A percentile compares a stretch with the other conserved stretches of the same genome.
Evolutionary conservation across 2,329 filamentous ascomycete genomes (phyloP).

Genomic region (Xylaria sp.): DNA sequence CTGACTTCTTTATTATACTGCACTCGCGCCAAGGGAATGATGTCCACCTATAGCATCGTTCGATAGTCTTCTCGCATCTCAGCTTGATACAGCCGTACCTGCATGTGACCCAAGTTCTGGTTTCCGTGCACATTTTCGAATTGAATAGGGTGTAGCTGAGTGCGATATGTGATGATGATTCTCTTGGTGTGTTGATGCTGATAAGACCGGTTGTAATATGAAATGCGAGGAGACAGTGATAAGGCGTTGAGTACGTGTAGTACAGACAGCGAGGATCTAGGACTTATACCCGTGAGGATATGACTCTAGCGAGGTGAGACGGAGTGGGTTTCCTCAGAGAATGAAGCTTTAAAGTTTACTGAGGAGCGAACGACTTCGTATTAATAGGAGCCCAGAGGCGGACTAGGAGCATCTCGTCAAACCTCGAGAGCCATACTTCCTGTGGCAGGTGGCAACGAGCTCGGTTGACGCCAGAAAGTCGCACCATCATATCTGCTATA

Average conservation of each 20-base stretch:
- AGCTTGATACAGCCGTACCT: conserved; percentile 1
- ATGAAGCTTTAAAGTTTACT: not conserved
- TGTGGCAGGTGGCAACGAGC: not conserved
- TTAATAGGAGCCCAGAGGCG: not conserved
- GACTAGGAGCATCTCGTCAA: not conserved
- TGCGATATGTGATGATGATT: not conserved
- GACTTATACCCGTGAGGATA: not conserved
- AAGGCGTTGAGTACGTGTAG: not conserved
- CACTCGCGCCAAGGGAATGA: not conserved
- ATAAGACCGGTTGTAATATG: no score
- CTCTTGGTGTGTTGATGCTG: not conserved
- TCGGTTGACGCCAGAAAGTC: not conserved
- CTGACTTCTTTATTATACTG: not conserved
- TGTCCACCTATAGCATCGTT: not conserved
- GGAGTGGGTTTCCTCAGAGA: not conserved
- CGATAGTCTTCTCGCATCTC: not conserved
- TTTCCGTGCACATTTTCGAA: conserved; percentile 2
- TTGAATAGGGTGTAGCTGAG: not conserved
- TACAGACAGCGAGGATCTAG: not conserved
- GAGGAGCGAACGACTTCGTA: not conserved
- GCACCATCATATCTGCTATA: not conserved
- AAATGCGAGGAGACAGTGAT: no score
- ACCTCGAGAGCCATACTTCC: not conserved
- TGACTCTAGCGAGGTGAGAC: not conserved
- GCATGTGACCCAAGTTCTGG: not conserved